Evolutionary conservation across 305 asterid genomes (phyloP), one percentile per base, ranked within the genome.

Genomic region (Nicotiana rustica): DNA sequence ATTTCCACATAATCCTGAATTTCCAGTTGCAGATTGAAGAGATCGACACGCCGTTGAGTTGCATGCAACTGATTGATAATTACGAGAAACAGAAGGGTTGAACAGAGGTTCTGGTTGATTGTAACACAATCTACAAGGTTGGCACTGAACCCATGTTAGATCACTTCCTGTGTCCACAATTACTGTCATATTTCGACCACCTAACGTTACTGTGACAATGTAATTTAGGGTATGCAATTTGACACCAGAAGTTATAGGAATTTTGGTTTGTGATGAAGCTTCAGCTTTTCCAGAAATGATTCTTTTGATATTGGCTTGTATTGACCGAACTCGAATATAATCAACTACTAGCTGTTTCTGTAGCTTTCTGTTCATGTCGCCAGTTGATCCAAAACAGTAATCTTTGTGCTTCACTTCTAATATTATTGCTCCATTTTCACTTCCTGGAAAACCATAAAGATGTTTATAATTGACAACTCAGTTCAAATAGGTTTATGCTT

Each of bases 151-250:
- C 99, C 98, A 95, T 38, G 97, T 92, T 10, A 95, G 88, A 62
- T 95, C 98, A 77, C 97, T 93, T 56, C 99, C 98, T 0, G 97
- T 95, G 86, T 95, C 99, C 0, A 95, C 93, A 10, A 95, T 93
- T 17, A 93, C 90, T 1, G 98, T 93, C 82, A 85, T 10, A 83
- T 92, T 92, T 67, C 86, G 87, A 67, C 86, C 86, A 41, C 97
- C 99, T 83, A 95, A 29, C 6, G 90, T 88, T 57, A 91, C 75
- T 6, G 89, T 86, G 41, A 93, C 93, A 44, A 95, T 85, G 91
- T 95, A 95, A 88, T 95, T 95, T 29, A 95, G 86, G 78, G 91
- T 92, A 78, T 93, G 94, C 6, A 93, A 84, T 64, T 86, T 86
- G 69, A 92, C 17, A 31, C 98, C 99, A 25, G 98, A 88, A 56